Conservation (phyloP, 129 eudicot species). For the Calendula officinalis region DNA sequence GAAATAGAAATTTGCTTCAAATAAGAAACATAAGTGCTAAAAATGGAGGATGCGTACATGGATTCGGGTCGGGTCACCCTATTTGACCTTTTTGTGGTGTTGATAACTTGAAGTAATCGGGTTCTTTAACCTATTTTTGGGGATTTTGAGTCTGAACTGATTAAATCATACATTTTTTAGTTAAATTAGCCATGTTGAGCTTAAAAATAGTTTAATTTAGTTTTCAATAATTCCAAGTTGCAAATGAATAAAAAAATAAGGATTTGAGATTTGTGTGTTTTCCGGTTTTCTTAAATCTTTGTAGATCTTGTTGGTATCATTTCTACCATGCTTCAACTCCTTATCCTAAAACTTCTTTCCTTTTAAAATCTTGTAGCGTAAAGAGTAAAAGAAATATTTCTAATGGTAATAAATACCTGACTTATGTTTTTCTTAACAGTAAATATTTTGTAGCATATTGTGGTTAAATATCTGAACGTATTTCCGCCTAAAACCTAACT, state of each 20-base stretch:
- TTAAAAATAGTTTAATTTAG: not conserved
- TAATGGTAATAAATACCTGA: too few relatives aligned
- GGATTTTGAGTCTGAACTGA: not conserved
- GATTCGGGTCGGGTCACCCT: not conserved
- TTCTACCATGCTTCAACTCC: too few relatives aligned
- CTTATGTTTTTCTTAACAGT: too few relatives aligned
- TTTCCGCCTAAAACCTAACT: too few relatives aligned
- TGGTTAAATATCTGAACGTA: too few relatives aligned
- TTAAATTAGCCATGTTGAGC: not conserved
- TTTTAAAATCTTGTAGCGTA: too few relatives aligned
- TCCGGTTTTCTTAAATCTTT: too few relatives aligned
- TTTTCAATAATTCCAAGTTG: constrained; percentile 1
- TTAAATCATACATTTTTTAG: too few relatives aligned
- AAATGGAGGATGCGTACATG: not conserved
- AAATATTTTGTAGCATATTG: too few relatives aligned
- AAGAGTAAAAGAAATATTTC: too few relatives aligned
- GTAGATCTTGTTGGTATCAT: not conserved
- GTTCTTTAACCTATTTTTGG: not conserved
- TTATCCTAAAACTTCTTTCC: too few relatives aligned
- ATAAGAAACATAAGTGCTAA: not conserved
- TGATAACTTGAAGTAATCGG: too few relatives aligned
- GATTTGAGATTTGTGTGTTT: not conserved
- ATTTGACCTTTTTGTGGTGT: not conserved
- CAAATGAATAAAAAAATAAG: not conserved
- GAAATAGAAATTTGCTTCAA: not conserved